phyloP scores from a whole-genome alignment of 1,139 yeast genomes.

The Kodamaea sp. region DNA sequence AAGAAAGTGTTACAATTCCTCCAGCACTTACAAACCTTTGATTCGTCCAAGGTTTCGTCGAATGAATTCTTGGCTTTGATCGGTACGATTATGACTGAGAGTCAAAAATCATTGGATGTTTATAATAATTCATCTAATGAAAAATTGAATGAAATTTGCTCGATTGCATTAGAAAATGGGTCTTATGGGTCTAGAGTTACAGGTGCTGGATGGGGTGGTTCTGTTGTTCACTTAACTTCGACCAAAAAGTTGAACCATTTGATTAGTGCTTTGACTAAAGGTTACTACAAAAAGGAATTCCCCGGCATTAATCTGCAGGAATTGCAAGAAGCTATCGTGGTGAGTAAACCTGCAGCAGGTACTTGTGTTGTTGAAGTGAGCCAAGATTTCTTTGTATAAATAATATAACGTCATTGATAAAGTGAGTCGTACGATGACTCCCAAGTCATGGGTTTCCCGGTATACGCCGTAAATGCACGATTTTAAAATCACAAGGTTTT shows the following conservation, averaged over 20 bases:
- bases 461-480: no score
- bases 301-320: constrained; percentile 45
- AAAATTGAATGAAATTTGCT: constrained; percentile 50
- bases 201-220: constrained; percentile 85
- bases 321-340: constrained; percentile 51
- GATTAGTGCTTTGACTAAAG: constrained; percentile 41
- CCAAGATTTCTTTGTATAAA: not conserved
- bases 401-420: not conserved
- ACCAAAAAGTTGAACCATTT: constrained; percentile 43
- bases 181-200: constrained; percentile 67
- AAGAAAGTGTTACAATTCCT: constrained; percentile 55
- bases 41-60: constrained; percentile 16
- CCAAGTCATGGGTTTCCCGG: no score
- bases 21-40: constrained; percentile 25
- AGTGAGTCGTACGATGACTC: not conserved
- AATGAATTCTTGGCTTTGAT: constrained; percentile 34
- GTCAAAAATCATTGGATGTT: constrained; percentile 51
- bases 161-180: constrained; percentile 53
- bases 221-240: constrained; percentile 61
- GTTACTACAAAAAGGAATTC: constrained; percentile 49
- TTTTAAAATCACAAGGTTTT: no score
- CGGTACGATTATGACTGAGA: constrained; percentile 56
- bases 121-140: constrained; percentile 55
- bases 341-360: constrained; percentile 59
- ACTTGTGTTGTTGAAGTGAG: constrained; percentile 38